Evolutionary conservation across 2,329 filamentous ascomycete genomes (phyloP), one percentile per base, ranked within the genome.

Genomic region (Lasiodiplodia sp.): DNA sequence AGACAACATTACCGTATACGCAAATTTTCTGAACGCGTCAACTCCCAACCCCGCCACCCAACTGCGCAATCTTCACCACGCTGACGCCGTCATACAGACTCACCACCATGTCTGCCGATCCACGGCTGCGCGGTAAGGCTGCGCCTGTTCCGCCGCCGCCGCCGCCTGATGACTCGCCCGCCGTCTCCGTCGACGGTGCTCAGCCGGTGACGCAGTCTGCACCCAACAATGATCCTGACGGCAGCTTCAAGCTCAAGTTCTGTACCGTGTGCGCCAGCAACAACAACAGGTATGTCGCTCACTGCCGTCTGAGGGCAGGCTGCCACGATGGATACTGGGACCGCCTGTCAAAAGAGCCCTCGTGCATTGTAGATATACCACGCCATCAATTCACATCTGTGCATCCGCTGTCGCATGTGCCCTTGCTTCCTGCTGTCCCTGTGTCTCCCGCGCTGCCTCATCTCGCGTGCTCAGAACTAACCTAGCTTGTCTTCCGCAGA

Each of bases 201-300:
- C 68, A 72, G 49, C 73, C 71, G 66, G 63, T 69, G 66, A 62
- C 34, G 51, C 73, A 67, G 53, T 16, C 47, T 12, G 23, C 71
- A n/a, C 34, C 51, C 64, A 69, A 69, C 66, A 66, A 68, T n/a
- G 75, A 78, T 18, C 69, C 74, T 4, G 80, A 83, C 16, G 84
- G 87, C 31, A 83, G 83, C n/a, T 97, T 90, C 86, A 97, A 96
- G 82, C 87, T 99, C 71, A 96, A 92, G 78, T 97, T 98, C 82
- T 97, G 94, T 84, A 98, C 96, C 2, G 95, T 99, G n/a, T 99
- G 96, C 82, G 96, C 96, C 8, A 97, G 94, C 76, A 99, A 99
- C 76, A 94, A 99, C 80, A 99, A 99, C 78, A 90, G 96, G 89
- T 97, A 85, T 71, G 86, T 75, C 56, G 37, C 16, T 34, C 40